Conservation (phyloP, 805 yeast genomes). For the Candida berthetii region DNA sequence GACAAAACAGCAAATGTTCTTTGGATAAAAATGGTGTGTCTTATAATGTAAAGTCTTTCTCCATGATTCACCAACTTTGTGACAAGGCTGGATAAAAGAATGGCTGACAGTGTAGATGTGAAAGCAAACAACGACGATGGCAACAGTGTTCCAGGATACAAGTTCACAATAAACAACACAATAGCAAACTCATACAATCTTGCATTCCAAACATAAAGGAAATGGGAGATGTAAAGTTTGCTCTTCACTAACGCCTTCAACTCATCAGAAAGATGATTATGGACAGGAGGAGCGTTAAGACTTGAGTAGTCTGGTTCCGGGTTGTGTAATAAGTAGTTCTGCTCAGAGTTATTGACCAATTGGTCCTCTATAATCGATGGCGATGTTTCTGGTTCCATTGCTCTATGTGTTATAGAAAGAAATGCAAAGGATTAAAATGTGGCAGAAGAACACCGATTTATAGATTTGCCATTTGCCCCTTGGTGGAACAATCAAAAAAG, state of each 20-base stretch:
- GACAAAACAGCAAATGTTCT: constrained; percentile 14
- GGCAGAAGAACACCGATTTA: too few relatives aligned
- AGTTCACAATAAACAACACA: constrained; percentile 25
- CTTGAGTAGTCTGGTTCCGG: neutral
- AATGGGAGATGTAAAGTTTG: constrained; percentile 24
- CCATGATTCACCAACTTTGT: constrained; percentile 24
- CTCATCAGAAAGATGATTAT: neutral
- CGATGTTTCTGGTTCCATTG: neutral
- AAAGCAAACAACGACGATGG: constrained; percentile 31
- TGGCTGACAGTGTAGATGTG: constrained; percentile 21
- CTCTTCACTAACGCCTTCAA: constrained; percentile 1
- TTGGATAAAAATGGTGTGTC: constrained; percentile 24
- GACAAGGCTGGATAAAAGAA: constrained; percentile 19
- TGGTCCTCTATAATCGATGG: neutral
- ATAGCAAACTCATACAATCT: constrained; percentile 33
- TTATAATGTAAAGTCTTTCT: constrained; percentile 23
- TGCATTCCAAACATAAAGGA: constrained; percentile 31
- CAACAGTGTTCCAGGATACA: constrained; percentile 26
- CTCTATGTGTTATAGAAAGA: too few relatives aligned
- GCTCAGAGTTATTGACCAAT: neutral
- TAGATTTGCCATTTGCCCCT: too few relatives aligned
- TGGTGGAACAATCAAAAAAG: too few relatives aligned
- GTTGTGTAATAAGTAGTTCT: neutral
- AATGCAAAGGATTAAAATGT: too few relatives aligned
- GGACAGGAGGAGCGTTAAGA: neutral